Conservation (phyloP, 2,329 filamentous ascomycete genomes). For the Domatiomyces globalis region DNA sequence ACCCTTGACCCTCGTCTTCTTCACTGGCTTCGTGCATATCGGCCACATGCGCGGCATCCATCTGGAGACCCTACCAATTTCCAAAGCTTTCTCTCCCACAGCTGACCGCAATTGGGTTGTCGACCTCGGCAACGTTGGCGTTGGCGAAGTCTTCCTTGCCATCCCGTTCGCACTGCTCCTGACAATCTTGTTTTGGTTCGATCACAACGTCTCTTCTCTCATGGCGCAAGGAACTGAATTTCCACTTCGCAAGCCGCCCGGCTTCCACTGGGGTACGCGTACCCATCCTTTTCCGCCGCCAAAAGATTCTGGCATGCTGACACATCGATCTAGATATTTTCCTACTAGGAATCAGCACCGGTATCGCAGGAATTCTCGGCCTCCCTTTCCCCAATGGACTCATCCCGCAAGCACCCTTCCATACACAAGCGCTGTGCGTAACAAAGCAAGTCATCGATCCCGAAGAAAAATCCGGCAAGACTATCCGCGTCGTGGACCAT, state of each 20-base stretch:
- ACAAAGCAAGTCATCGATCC: conserved; percentile 42
- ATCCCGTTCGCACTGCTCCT: conserved; percentile 75
- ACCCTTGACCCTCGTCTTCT: conserved; percentile 69
- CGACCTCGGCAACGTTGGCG: conserved; percentile 62
- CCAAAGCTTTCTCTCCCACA: conserved; percentile 66
- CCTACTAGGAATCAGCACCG: conserved; percentile 64
- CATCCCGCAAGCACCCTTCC: conserved; percentile 71
- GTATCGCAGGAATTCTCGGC: conserved; percentile 59
- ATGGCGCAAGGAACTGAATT: conserved; percentile 76
- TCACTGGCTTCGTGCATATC: conserved; percentile 77
- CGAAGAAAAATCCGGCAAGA: conserved; percentile 40
- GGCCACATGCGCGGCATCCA: conserved; percentile 62
- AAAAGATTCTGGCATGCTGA: not conserved
- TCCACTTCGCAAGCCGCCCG: conserved; percentile 63
- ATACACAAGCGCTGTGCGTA: conserved; percentile 65
- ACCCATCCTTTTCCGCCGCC: not conserved
- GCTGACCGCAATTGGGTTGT: conserved; percentile 61
- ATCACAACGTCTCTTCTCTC: conserved; percentile 74
- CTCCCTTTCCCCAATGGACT: conserved; percentile 72
- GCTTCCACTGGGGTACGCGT: conserved; percentile 54
- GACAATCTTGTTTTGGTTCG: conserved; percentile 78
- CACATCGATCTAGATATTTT: conserved; percentile 44
- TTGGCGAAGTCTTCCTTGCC: conserved; percentile 63
- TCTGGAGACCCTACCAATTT: conserved; percentile 59
- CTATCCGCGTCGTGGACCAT: conserved; percentile 47